Percentiles rank a stretch among this genome's conserved stretches.
These are phyloP conservation scores for Ustilago loliicola DNA, from an alignment of 1,284 basidiomycete species.

Conservation along the genomic window DNA sequence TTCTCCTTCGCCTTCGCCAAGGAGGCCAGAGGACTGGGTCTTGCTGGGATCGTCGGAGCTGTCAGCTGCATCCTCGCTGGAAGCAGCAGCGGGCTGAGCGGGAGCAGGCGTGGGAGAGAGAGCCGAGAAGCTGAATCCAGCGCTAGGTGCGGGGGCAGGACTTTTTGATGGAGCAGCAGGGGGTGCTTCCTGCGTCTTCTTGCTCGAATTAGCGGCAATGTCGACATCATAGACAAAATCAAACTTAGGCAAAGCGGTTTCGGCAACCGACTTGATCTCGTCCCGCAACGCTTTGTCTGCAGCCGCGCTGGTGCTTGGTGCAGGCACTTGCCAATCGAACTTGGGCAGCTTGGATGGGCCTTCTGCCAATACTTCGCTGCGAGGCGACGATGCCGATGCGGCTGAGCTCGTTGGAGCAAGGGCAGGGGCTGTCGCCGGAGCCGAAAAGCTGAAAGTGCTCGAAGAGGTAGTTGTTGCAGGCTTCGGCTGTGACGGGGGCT, in stretches of 20 bases:
- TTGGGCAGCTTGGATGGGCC: conserved; percentile 31
- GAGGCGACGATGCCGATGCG: conserved; percentile 5
- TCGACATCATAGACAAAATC: conserved; percentile 44
- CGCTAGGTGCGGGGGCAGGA: conserved; percentile 4
- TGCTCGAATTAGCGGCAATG: not conserved
- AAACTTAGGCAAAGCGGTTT: conserved; percentile 41
- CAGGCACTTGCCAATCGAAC: conserved; percentile 31
- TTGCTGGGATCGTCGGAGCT: conserved; percentile 25
- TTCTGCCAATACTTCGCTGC: conserved; percentile 29
- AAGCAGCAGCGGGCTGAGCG: conserved; percentile 4
- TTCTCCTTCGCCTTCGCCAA: conserved; percentile 64
- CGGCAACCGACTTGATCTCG: conserved; percentile 39
- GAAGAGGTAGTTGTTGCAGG: conserved; percentile 14
- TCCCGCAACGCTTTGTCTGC: conserved; percentile 33
- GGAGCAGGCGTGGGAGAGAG: not conserved
- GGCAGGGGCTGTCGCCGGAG: conserved; percentile 1
- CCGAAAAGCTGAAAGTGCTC: conserved; percentile 33
- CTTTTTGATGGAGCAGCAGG: not conserved
- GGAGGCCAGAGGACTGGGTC: conserved; percentile 32
- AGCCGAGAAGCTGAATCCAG: conserved; percentile 32
- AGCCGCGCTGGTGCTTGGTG: not conserved
- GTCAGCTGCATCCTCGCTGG: conserved; percentile 5
- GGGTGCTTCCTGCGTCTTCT: conserved; percentile 2
- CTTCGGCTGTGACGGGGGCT: conserved; percentile 7
- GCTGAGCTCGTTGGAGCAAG: not conserved